Conservation (phyloP, 352 stramenopile species). For the Blastocystis sp. region DNA sequence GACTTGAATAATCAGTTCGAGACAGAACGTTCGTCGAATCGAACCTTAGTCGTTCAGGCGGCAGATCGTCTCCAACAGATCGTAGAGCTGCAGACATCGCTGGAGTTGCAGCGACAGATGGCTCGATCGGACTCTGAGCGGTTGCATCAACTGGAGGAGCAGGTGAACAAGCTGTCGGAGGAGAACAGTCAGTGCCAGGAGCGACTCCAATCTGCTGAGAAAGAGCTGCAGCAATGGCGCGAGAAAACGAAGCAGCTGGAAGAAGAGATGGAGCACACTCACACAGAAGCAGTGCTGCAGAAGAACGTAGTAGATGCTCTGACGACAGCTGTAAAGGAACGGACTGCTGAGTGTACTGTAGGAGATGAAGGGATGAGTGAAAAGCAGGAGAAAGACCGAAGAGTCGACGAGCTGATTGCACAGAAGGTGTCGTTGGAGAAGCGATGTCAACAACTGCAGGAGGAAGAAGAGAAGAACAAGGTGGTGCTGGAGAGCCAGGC, state of each 20-base stretch:
- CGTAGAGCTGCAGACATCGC: neutral
- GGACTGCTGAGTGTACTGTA: neutral
- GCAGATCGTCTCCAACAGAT: conserved; percentile 35
- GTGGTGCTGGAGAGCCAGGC: neutral
- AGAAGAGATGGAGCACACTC: neutral
- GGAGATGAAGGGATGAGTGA: neutral
- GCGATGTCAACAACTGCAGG: neutral
- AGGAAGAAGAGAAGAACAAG: neutral
- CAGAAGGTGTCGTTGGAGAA: neutral
- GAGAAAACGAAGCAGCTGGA: neutral
- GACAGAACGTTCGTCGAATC: neutral
- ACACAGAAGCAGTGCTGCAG: neutral
- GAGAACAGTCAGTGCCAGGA: neutral
- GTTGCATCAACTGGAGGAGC: neutral
- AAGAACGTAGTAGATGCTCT: neutral
- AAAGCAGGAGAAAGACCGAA: neutral
- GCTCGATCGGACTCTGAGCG: conserved; percentile 16
- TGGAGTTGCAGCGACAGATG: neutral
- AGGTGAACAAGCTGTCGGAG: neutral
- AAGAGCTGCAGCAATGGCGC: neutral
- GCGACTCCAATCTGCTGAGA: neutral
- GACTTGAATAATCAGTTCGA: neutral
- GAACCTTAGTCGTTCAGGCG: neutral
- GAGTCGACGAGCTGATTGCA: neutral
- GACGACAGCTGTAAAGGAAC: neutral